Evolutionary conservation across 257 asterid genomes (phyloP), one percentile per base, ranked within the genome.

Genomic region (Fraxinus excelsior): DNA sequence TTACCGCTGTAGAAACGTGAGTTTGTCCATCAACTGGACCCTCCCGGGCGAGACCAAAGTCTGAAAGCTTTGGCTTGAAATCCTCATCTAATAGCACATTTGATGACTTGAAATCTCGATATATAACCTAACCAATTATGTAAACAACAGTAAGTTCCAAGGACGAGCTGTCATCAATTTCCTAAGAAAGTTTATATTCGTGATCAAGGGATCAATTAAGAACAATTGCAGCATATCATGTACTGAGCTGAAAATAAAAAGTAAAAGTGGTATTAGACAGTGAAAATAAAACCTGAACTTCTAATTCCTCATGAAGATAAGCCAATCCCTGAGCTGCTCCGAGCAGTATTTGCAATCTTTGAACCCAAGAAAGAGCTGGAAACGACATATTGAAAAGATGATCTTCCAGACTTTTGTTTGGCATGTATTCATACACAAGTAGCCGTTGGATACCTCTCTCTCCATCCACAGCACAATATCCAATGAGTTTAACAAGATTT

Each of bases 31-130:
- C 93, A 0, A 91, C 79, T 14, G 98, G 99, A 7, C 98, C 99
- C 80, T 95, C 97, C 58, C 99, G 85, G 32, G 99, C 99, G 13
- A 95, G 98, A 76, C 99, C 99, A 49, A 95, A 95, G 68, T 92
- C 99, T 2, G 99, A 91, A 60, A 92, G 96, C 86, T 91, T 92
- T 46, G 99, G 91, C 81, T 85, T 86, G 94, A 90, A 92, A 28
- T 92, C 85, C 14, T 85, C 83, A 74, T 92, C 99, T 78, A 95
- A 68, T 49, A 95, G 85, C 82, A 95, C 94, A 66, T 95, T 95
- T 2, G 99, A 92, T 56, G 99, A 82, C 90, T 95, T 95, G 82
- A 95, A 92, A 88, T 95, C 99, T 31, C 99, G 81, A 80, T 74
- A 95, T 71, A 95, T 95, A 68, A 95, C 92, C 99, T 92, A 73